Evolutionary conservation across 768 basidiomycete species (phyloP).

Genomic region (Phylloporus scabripes): DNA sequence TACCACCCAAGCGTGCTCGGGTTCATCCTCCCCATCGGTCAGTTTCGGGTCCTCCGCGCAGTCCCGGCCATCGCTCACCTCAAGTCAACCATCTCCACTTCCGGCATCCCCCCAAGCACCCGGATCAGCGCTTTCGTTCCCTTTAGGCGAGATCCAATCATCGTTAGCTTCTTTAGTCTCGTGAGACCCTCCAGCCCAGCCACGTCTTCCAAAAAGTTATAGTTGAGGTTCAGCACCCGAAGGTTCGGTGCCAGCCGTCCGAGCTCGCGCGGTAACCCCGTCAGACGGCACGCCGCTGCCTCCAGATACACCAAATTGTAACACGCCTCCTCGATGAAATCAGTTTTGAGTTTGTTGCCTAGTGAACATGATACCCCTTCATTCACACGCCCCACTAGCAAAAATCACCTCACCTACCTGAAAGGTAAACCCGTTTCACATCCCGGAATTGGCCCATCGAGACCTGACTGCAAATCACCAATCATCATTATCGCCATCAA

Average conservation of each 20-base stretch:
- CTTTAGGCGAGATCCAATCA: slow-evolving; percentile 80
- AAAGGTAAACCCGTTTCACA: slow-evolving; percentile 91
- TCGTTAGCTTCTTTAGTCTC: slow-evolving; percentile 75
- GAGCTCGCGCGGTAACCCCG: slow-evolving; percentile 63
- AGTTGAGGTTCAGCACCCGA: slow-evolving; percentile 90
- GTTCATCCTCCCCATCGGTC: slow-evolving; percentile 66
- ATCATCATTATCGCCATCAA: slow-evolving; percentile 30
- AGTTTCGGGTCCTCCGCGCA: slow-evolving; percentile 22
- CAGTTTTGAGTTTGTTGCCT: slow-evolving; percentile 66
- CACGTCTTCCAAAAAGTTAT: slow-evolving; percentile 87
- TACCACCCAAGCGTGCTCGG: slow-evolving; percentile 97
- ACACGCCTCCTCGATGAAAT: slow-evolving; percentile 67
- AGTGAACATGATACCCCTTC: slow-evolving; percentile 26
- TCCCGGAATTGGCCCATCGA: slow-evolving; percentile 72
- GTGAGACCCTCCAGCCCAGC: slow-evolving; percentile 62
- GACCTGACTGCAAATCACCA: slow-evolving; percentile 37
- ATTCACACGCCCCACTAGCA: slow-evolving; percentile 16
- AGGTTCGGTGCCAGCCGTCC: slow-evolving; percentile 71
- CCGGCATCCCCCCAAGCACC: slow-evolving; percentile 62
- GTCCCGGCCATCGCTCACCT: slow-evolving; percentile 46
- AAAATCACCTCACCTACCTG: slow-evolving; percentile 52
- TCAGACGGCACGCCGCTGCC: slow-evolving; percentile 80
- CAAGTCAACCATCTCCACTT: slow-evolving; percentile 88
- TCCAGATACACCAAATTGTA: slow-evolving; percentile 92
- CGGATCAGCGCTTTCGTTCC: slow-evolving; percentile 70